Base-by-base conservation (phyloP, 805 yeast genomes). In the Yarrowia deformans region DNA sequence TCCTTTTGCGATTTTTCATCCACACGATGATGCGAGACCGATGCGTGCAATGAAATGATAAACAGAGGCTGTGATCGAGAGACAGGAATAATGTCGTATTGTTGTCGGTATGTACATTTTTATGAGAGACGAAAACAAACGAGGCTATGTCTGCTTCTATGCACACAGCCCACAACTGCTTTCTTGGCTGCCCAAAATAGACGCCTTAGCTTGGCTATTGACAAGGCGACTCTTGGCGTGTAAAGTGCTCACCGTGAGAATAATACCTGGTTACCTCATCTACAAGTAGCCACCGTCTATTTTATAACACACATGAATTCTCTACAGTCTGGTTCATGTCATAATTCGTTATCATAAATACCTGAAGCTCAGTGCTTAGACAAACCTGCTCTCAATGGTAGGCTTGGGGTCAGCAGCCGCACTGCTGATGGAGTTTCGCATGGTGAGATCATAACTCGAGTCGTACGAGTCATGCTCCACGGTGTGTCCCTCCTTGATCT, bases 401-500 rank as follows among this genome's bases (percentile, higher is more conserved):
- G 68, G 68, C 37, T 49, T 37, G 45, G 56, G 46, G 37, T 56
- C 63, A 37, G 46, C n/a, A 29, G 34, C 46, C 7, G 46, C 56
- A 19, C 68, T 48, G 46, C 68, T 18, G 32, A 63, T 63, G 55
- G 68, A 49, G 56, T 63, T 63, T 19, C 56, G 68, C 56, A 40
- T 63, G 48, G 55, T 63, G 32, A 48, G 45, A 23, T 63, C 68
- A 19, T 48, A 63, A n/a, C 56, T 63, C 52, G 66, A 45, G 46
- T 63, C 48, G 46, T 48, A 48, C 45, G 56, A 18, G 18, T 63
- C 68, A n/a, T 45, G 43, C 45, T 60, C 67, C 54, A 45, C 42
- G 2, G 32, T 90, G 48, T 63, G 68, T n/a, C 68, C 68, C 29
- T 48, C 29, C 56, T 63, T 35, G 45, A 63, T 63, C 63, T 66